These are phyloP conservation scores for Neopestalotiopsis sp. DNA, from an alignment of 2,329 filamentous ascomycete genomes.

Conservation along the genomic window DNA sequence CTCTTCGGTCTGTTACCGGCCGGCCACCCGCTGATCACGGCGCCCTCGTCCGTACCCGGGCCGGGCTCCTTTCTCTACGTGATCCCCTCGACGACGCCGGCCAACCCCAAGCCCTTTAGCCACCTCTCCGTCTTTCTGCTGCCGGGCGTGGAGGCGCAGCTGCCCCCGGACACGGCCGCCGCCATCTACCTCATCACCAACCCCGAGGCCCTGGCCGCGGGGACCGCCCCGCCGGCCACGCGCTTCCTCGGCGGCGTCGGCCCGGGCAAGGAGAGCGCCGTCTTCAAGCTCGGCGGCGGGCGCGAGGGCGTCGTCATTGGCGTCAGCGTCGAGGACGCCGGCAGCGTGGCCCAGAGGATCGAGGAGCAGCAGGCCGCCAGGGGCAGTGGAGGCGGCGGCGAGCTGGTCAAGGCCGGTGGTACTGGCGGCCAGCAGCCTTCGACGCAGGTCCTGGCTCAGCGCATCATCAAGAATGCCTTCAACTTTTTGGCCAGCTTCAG, in stretches of 20 bases:
- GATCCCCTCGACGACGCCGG: slow-evolving; percentile 21
- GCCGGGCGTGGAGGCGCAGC: slow-evolving; percentile 63
- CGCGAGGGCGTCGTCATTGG: slow-evolving; percentile 69
- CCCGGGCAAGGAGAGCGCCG: slow-evolving; percentile 86
- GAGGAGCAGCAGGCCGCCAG: slow-evolving; percentile 38
- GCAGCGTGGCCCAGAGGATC: slow-evolving; percentile 73
- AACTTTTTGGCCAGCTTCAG: slow-evolving; percentile 94
- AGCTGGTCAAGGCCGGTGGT: slow-evolving; percentile 22
- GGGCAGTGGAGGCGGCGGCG: slow-evolving; percentile 22
- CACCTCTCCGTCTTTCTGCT: slow-evolving; percentile 91
- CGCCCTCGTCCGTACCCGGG: slow-evolving; percentile 54
- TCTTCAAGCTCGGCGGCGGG: slow-evolving; percentile 73
- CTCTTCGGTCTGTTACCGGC: slow-evolving; percentile 67
- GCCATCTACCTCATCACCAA: slow-evolving; percentile 81
- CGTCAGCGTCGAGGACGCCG: slow-evolving; percentile 78
- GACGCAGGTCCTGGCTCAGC: slow-evolving; percentile 84
- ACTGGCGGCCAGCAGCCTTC: slow-evolving; percentile 45
- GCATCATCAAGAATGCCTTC: slow-evolving; percentile 96
- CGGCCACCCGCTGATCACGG: slow-evolving; percentile 61
- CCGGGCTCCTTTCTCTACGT: slow-evolving; percentile 28
- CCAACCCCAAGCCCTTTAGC: slow-evolving; percentile 60
- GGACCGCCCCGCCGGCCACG: slow-evolving; percentile 61
- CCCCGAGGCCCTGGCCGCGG: slow-evolving; percentile 41
- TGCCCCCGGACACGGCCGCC: slow-evolving; percentile 80
- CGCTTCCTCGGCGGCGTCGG: slow-evolving; percentile 88